Percentiles rank a stretch among this genome's conserved stretches.
Evolutionary conservation across 169 alveolate species (phyloP).

Genomic region (Cryptosporidium ryanae): DNA sequence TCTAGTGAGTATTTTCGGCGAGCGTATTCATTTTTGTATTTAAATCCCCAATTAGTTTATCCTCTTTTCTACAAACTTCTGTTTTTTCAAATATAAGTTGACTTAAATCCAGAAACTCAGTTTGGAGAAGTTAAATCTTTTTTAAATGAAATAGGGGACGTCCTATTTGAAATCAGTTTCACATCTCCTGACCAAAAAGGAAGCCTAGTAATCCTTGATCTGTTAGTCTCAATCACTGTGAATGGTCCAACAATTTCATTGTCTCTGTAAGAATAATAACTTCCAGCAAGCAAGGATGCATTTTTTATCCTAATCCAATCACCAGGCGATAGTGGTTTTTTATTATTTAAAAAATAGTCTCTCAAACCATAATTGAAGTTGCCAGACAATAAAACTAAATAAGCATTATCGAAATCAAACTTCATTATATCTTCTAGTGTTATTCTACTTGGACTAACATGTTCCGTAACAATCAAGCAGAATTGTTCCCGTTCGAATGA

Average conservation of each 20-base stretch:
- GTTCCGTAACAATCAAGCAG: slow-evolving; percentile 56
- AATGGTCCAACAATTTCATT: slow-evolving; percentile 55
- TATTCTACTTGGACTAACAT: slow-evolving; percentile 13
- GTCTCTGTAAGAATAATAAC: slow-evolving; percentile 22
- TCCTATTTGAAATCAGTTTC: slow-evolving; percentile 31
- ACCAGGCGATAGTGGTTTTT: slow-evolving; percentile 42
- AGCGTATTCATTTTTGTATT: not conserved
- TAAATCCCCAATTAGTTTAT: not conserved
- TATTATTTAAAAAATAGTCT: slow-evolving; percentile 30
- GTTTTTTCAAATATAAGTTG: not conserved
- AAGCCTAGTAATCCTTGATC: slow-evolving; percentile 68
- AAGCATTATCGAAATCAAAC: slow-evolving; percentile 6
- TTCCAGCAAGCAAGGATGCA: slow-evolving; percentile 23
- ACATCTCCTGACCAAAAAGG: slow-evolving; percentile 76
- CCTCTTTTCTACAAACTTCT: not conserved
- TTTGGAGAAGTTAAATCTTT: not conserved
- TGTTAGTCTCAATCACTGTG: slow-evolving; percentile 49
- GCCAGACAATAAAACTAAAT: slow-evolving; percentile 20
- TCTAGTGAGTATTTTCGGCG: not conserved
- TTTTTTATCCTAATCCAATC: slow-evolving; percentile 68
- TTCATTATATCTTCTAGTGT: not conserved
- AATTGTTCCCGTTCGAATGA: slow-evolving; percentile 3
- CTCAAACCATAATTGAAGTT: slow-evolving; percentile 37
- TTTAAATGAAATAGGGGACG: slow-evolving; percentile 32
- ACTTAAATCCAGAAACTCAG: not conserved